These are phyloP conservation scores for Ophiosphaerella herpotricha DNA, from an alignment of 2,329 filamentous ascomycete genomes.

Conservation along the genomic window DNA sequence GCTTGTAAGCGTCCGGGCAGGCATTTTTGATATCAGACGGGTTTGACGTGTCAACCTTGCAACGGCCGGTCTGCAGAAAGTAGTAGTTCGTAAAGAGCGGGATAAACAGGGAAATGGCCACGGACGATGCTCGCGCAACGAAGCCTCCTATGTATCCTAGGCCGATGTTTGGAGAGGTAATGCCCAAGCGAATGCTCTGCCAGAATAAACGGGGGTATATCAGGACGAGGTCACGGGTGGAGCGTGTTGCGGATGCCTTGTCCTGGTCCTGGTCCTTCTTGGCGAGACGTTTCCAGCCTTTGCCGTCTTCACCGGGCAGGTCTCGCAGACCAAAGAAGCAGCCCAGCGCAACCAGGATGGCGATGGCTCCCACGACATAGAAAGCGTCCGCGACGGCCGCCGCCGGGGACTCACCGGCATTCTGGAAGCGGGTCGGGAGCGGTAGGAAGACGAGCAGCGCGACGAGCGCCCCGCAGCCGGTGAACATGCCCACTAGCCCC, in stretches of 20 bases:
- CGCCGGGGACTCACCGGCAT: slow-evolving; percentile 71
- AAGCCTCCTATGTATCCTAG: slow-evolving; percentile 93
- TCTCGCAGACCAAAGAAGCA: slow-evolving; percentile 78
- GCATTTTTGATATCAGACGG: slow-evolving; percentile 75
- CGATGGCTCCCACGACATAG: slow-evolving; percentile 78
- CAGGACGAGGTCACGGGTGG: slow-evolving; percentile 61
- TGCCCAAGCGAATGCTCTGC: slow-evolving; percentile 62
- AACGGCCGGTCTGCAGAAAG: slow-evolving; percentile 81
- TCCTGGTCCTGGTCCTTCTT: slow-evolving; percentile 23
- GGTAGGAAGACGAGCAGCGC: slow-evolving; percentile 83
- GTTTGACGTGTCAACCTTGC: slow-evolving; percentile 57
- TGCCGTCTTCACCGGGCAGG: slow-evolving; percentile 74
- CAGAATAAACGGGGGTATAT: slow-evolving; percentile 56
- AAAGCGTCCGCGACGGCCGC: slow-evolving; percentile 82
- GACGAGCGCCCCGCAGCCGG: slow-evolving; percentile 86
- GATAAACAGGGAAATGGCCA: slow-evolving; percentile 93
- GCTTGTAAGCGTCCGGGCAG: slow-evolving; percentile 83
- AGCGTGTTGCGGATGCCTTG: slow-evolving; percentile 21
- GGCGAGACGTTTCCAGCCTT: slow-evolving; percentile 63
- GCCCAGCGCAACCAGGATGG: slow-evolving; percentile 72
- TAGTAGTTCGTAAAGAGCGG: slow-evolving; percentile 91
- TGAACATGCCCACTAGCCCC: slow-evolving; percentile 89
- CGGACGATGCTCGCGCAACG: slow-evolving; percentile 90
- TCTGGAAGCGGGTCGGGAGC: slow-evolving; percentile 78
- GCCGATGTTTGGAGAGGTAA: slow-evolving; percentile 76